A percentile compares a stretch with the other conserved stretches of the same genome.
Evolutionary conservation across 2,329 filamentous ascomycete species (phyloP).

Genomic region (Cytospora schulzeri): DNA sequence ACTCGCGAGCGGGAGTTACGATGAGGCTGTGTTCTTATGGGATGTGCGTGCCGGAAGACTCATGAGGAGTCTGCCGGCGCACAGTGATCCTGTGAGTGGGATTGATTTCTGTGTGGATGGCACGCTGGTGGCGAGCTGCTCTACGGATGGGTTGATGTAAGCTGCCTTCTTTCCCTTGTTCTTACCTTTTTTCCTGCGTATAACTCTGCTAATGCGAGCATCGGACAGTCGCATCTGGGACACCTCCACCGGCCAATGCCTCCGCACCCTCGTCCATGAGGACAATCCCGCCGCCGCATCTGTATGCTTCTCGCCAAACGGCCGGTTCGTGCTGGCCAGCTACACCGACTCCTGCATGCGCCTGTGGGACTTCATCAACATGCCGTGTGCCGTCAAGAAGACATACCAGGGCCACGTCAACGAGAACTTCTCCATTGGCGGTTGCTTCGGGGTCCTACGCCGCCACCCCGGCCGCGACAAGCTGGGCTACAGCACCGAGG

Average conservation of each 20-base stretch:
- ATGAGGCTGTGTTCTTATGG: slow-evolving; percentile 97
- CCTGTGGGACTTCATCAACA: slow-evolving; percentile 93
- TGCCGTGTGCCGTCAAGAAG: slow-evolving; percentile 75
- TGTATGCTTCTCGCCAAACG: slow-evolving; percentile 92
- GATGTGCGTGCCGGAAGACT: slow-evolving; percentile 84
- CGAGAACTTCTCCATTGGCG: slow-evolving; percentile 78
- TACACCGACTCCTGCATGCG: slow-evolving; percentile 88
- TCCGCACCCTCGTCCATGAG: slow-evolving; percentile 93
- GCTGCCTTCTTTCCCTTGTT: slow-evolving; percentile 35
- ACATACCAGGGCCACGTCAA: slow-evolving; percentile 95
- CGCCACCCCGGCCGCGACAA: slow-evolving; percentile 26
- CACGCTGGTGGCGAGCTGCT: slow-evolving; percentile 88
- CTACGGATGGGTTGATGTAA: slow-evolving; percentile 84
- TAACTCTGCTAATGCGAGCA: not conserved
- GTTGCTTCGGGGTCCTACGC: slow-evolving; percentile 70
- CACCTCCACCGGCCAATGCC: slow-evolving; percentile 89
- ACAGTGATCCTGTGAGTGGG: slow-evolving; percentile 90
- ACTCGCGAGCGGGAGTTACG: slow-evolving; percentile 90
- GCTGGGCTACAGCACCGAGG: slow-evolving; percentile 22
- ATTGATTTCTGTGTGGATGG: slow-evolving; percentile 94
- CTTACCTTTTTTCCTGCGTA: not conserved
- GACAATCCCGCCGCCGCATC: slow-evolving; percentile 89
- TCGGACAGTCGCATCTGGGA: slow-evolving; percentile 83
- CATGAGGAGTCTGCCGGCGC: slow-evolving; percentile 89
- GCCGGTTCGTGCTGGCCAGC: slow-evolving; percentile 88